phyloP scores from a whole-genome alignment of 78 protist genomes.

The Pelomyxa schiedti region DNA sequence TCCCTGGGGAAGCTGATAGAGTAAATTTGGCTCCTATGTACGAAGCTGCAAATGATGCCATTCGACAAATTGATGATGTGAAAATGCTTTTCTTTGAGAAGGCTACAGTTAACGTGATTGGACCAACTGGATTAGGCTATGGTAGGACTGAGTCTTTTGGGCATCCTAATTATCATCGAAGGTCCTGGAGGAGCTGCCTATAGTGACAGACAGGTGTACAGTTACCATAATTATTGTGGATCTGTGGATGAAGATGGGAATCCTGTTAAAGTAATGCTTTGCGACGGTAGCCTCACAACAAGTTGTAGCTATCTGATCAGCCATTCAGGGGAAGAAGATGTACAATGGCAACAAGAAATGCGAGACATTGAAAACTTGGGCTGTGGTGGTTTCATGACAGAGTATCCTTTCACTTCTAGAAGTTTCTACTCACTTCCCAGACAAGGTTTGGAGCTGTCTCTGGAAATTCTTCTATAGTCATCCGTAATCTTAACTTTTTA shows the following conservation, averaged over 20 bases:
- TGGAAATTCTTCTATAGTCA: no score
- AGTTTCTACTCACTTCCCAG: no score
- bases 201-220: background rate
- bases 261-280: background rate
- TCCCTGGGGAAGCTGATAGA: conserved; percentile 27
- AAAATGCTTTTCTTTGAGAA: conserved; percentile 25
- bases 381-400: background rate
- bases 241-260: background rate
- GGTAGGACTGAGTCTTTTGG: no score
- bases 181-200: background rate
- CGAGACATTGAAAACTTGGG: background rate
- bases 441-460: no score
- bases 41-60: background rate
- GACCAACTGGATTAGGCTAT: conserved; percentile 4
- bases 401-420: no score
- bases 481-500: no score
- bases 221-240: background rate
- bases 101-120: background rate
- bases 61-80: conserved; percentile 16
- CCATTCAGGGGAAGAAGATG: background rate
- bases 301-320: no score
- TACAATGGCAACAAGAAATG: background rate
- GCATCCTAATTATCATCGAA: no score
- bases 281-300: no score
- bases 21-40: conserved; percentile 30